Base-by-base conservation (phyloP, 2,329 filamentous ascomycete species). In the Paraphaeosphaeria sporulosa region DNA sequence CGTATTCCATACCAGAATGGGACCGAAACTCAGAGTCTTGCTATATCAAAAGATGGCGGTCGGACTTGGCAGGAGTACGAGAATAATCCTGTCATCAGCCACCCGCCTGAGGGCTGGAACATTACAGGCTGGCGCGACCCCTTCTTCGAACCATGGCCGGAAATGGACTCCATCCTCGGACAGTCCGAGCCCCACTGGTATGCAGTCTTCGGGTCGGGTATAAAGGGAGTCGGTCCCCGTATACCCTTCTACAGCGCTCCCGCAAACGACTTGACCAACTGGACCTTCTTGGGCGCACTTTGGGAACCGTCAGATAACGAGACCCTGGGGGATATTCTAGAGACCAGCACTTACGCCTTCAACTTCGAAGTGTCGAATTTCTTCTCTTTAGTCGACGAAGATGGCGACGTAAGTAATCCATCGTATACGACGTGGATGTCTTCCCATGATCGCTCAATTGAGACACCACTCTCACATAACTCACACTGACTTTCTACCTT, bases 311-410 rank as follows among this genome's bases (percentile, higher is more conserved):
- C 70, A 4, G 69, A 61, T 13, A 82, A 82, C 64, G 76, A 73
- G 13, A 78, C 74, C n/a, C 69, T 82, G 6, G 80, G 79, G 7
- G 76, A 76, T 15, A 60, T 79, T 7, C 61, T 82, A 5, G 76
- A 79, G 53, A 82, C 81, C n/a, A 80, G 80, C 21, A 76, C 74
- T 1, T 81, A 82, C 55, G 81, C 73, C 10, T 82, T 76, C 71
- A 83, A 83, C 66, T 82, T 82, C 49, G 81, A 83, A 64, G 80
- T 82, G 15, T 81, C 79, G 0, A 80, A 81, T 59, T 82, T 82
- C 72, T 83, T 82, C 70, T 77, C 78, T 17, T 68, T 82, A 2
- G 70, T 74, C 5, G 81, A 83, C 46, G 74, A 77, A 38, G 77
- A 80, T 58, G 80, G 80, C 8, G 72, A 79, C 30, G 65, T 78